Percentiles rank a stretch among this genome's conserved stretches.
Conservation (phyloP, 441 rosid genomes). For the Arabidopsis hybrid region DNA sequence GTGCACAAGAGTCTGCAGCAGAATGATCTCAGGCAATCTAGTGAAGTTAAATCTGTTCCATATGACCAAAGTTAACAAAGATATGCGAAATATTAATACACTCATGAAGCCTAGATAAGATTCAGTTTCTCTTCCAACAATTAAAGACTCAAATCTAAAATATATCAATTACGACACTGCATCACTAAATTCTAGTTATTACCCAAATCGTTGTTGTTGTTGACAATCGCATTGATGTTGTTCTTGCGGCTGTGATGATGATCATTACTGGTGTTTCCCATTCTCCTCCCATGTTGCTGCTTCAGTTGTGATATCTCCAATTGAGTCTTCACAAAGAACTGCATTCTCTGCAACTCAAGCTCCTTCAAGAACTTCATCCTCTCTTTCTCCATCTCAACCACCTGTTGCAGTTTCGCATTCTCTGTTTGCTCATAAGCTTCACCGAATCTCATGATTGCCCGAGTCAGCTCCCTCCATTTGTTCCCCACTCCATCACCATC, state of each 20-base stretch:
- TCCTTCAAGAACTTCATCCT: constrained; percentile 75
- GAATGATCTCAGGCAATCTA: constrained; percentile 5
- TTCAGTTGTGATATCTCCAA: constrained; percentile 67
- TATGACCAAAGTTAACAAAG: constrained; percentile 35
- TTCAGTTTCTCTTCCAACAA: constrained; percentile 34
- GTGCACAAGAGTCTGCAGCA: constrained; percentile 27
- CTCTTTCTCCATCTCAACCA: constrained; percentile 77
- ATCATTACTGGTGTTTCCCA: constrained; percentile 51
- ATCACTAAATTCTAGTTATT: constrained; percentile 45
- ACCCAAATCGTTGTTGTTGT: constrained; percentile 53
- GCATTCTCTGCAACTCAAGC: constrained; percentile 71
- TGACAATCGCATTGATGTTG: constrained; percentile 41
- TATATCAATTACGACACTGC: constrained; percentile 36
- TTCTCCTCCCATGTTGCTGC: constrained; percentile 49
- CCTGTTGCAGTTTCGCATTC: constrained; percentile 61
- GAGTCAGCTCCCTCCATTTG: constrained; percentile 59
- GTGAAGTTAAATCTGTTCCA: constrained; percentile 42
- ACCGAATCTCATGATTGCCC: constrained; percentile 59
- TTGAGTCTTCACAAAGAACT: constrained; percentile 64
- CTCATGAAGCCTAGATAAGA: constrained; percentile 42
- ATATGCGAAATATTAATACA: constrained; percentile 33
- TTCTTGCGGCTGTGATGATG: constrained; percentile 44
- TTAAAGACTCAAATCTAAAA: constrained; percentile 36
- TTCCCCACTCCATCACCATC: constrained; percentile 51
- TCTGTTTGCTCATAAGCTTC: constrained; percentile 71